Evolutionary conservation across 129 eudicot species (phyloP).

Genomic region (Smallanthus sonchifolius): DNA sequence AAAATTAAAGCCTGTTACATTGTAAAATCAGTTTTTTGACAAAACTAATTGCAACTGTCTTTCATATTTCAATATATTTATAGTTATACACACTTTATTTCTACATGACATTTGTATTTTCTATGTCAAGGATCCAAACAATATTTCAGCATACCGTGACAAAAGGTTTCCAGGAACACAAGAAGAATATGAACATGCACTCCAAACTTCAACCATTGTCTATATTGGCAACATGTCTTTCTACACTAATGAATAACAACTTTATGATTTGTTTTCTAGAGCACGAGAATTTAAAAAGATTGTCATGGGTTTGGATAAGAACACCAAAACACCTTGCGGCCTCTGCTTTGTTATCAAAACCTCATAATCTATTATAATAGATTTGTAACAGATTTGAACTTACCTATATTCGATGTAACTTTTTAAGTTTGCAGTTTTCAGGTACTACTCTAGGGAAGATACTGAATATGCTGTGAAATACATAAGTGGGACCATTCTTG

Average conservation of each 20-base stretch:
- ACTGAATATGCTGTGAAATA: conserved; percentile 95
- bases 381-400: background rate
- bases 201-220: conserved; percentile 65
- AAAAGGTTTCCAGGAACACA: conserved; percentile 91
- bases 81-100: background rate
- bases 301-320: conserved; percentile 94
- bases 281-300: conserved; percentile 97
- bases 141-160: conserved; percentile 87
- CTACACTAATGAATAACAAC: conserved; percentile 96
- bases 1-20: background rate
- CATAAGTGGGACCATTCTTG: no score
- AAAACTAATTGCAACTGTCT: background rate
- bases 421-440: conserved; percentile 24
- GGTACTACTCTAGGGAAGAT: conserved; percentile 98
- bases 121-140: conserved; percentile 62
- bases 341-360: conserved; percentile 59
- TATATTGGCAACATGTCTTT: conserved; percentile 96
- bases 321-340: conserved; percentile 92
- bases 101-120: conserved; percentile 8
- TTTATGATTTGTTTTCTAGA: conserved; percentile 80
- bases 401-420: background rate
- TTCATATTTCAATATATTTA: background rate
- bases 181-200: conserved; percentile 91
- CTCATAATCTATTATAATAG: background rate
- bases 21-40: background rate